These are phyloP conservation scores for Pythium pyrilobum DNA, from an alignment of 352 stramenopile species.

Conservation along the genomic window DNA sequence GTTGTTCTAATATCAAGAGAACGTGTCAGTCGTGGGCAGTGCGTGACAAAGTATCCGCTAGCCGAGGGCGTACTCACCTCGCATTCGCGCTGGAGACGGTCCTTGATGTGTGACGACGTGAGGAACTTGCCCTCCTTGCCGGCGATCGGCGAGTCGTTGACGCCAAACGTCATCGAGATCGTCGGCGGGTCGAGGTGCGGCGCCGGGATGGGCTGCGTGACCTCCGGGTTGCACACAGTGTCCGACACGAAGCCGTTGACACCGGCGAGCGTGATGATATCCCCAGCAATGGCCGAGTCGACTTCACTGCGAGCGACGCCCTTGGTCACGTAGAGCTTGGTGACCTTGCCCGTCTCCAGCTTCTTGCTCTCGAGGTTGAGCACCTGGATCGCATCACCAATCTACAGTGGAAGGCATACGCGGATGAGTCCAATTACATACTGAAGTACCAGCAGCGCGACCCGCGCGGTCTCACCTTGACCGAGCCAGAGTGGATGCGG, in stretches of 20 bases:
- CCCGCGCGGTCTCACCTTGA: constrained; percentile 36
- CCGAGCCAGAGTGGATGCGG: constrained; percentile 90
- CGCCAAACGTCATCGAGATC: constrained; percentile 97
- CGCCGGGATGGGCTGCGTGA: constrained; percentile 87
- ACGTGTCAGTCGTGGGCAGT: too few species aligned
- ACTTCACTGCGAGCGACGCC: constrained; percentile 84
- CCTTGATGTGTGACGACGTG: constrained; percentile 93
- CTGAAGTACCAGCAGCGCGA: background rate
- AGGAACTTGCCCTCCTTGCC: constrained; percentile 97
- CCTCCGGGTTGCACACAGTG: constrained; percentile 76
- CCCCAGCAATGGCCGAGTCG: constrained; percentile 78
- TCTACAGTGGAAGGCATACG: constrained; percentile 17
- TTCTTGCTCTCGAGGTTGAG: constrained; percentile 85
- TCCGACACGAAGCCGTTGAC: constrained; percentile 89
- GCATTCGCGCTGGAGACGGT: constrained; percentile 91
- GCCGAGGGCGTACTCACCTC: constrained; percentile 39
- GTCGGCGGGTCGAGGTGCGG: constrained; percentile 94
- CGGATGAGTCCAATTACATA: background rate
- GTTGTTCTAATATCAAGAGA: too few species aligned
- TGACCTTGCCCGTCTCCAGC: constrained; percentile 72
- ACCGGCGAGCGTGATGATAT: constrained; percentile 97
- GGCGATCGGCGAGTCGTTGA: constrained; percentile 95
- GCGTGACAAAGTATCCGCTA: background rate
- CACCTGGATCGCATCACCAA: constrained; percentile 87
- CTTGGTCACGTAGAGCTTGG: constrained; percentile 86